Conservation (phyloP, 2,329 filamentous ascomycete species). For the Bipolaris bicolor region DNA sequence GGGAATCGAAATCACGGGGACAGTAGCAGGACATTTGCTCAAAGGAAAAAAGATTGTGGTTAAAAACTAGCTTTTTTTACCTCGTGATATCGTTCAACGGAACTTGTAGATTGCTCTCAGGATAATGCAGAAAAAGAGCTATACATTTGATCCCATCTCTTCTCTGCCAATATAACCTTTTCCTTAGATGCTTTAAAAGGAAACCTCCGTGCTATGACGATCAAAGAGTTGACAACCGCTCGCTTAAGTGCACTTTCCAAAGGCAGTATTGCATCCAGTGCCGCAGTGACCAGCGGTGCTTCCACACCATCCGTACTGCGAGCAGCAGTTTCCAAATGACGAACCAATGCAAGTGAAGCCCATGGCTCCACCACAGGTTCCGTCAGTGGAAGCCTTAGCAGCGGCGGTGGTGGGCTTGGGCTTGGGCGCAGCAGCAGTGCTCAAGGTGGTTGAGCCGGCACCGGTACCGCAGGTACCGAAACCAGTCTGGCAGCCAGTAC, state of each 20-base stretch:
- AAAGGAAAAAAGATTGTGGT: not conserved
- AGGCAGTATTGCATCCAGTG: conserved; percentile 41
- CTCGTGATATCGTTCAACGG: conserved; percentile 1
- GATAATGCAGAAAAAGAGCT: not conserved
- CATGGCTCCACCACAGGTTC: conserved; percentile 27
- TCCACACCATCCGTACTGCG: conserved; percentile 50
- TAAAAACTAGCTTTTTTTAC: not conserved
- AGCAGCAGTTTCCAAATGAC: conserved; percentile 55
- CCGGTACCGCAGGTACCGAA: conserved; percentile 36
- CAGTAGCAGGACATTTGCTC: too few species aligned
- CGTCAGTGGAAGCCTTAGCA: conserved; percentile 29
- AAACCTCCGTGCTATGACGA: not conserved
- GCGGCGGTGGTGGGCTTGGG: conserved; percentile 9
- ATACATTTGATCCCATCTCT: not conserved
- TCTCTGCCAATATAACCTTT: not conserved
- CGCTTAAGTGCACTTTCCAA: conserved; percentile 37
- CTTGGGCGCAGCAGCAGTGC: conserved; percentile 7
- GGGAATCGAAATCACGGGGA: not conserved
- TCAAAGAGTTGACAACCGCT: not conserved
- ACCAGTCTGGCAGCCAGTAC: conserved; percentile 36
- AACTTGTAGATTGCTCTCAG: not conserved
- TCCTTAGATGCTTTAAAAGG: not conserved
- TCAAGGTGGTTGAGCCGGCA: conserved; percentile 2
- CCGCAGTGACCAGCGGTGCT: conserved; percentile 37
- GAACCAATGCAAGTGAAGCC: conserved; percentile 51